Evolutionary conservation across 2,329 filamentous ascomycete genomes (phyloP).

Genomic region (Colletotrichum aenigma): DNA sequence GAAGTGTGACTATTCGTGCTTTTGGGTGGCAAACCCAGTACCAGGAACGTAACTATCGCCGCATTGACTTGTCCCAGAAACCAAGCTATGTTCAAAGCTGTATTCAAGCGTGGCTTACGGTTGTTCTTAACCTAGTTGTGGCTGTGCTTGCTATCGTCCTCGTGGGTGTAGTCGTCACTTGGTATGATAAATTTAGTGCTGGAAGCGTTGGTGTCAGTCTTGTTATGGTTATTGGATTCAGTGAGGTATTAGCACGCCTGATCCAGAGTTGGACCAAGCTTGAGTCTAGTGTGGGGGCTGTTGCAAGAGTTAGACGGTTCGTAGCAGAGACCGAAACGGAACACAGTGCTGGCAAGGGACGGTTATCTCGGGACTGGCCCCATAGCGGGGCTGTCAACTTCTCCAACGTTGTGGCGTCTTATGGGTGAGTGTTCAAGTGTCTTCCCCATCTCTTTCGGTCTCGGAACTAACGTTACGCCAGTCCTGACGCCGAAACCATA

Average conservation of each 20-base stretch:
- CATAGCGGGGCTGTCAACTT: background rate
- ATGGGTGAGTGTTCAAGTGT: background rate
- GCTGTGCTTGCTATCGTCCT: background rate
- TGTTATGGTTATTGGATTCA: constrained; percentile 8
- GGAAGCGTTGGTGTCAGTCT: constrained; percentile 27
- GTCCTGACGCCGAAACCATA: background rate
- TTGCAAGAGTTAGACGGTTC: background rate
- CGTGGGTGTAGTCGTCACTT: constrained; percentile 8
- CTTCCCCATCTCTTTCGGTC: too few species aligned
- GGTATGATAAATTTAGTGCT: constrained; percentile 27
- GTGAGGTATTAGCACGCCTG: background rate
- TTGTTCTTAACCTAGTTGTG: background rate
- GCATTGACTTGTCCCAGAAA: background rate
- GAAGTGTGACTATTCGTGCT: constrained; percentile 23
- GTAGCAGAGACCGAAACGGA: background rate
- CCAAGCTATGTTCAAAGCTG: background rate
- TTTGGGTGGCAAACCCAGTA: constrained; percentile 10
- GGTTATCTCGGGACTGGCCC: background rate
- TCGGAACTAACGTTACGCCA: too few species aligned
- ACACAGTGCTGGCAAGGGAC: background rate
- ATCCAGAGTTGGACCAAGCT: constrained; percentile 24
- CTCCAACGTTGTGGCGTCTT: background rate
- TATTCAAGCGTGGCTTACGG: background rate
- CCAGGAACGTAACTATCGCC: background rate
- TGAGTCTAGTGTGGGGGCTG: constrained; percentile 8